Base-by-base conservation (phyloP, 495 filamentous ascomycete species). In the Lophiostoma macrostomum region DNA sequence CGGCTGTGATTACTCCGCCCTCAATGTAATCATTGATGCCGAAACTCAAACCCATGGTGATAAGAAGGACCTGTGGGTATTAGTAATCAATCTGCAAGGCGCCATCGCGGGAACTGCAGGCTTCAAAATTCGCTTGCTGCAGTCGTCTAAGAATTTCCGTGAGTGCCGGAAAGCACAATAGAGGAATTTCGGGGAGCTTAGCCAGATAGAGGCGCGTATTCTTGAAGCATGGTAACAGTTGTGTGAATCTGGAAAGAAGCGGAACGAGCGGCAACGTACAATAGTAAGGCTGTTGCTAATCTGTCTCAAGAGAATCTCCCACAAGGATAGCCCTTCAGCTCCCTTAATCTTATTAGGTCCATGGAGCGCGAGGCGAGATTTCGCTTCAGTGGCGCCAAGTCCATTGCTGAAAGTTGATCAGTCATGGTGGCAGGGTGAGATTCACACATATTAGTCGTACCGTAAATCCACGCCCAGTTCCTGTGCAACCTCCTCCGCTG, bases 1-100 rank as follows among this genome's bases (percentile, higher is more conserved):
- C 87, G 12, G 55, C 60, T 12, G 55, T 46, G 18, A 63, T 63
- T 25, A 63, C 60, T n/a, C 55, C 50, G 13, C 60, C 60, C 56
- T 63, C 60, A 24, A 59, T 63, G 27, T 55, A 63, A 34, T 63
- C 60, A 34, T 39, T 25, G 25, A 63, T 63, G 32, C 49, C 60
- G 20, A 63, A 59, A 16, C 50, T 55, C 14, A 63, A 46, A 31
- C 30, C 60, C 60, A 63, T 63, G 14, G 60, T 63, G 16, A 59
- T 59, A n/a, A 58, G 41, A n/a, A 63, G 56, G 27, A 63, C 60
- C 50, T 56, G n/a, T 16, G 16, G n/a, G 14, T 11, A n/a, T 45
- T 34, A 38, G 28, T 12, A 27, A 5, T n/a, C n/a, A n/a, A n/a
- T n/a, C n/a, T n/a, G n/a, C n/a, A n/a, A n/a, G n/a, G n/a, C n/a